Percentiles rank a stretch among this genome's conserved stretches.
Evolutionary conservation across 371 early-diverging fungal species (phyloP).

Genomic region (Cokeromyces recurvatus): DNA sequence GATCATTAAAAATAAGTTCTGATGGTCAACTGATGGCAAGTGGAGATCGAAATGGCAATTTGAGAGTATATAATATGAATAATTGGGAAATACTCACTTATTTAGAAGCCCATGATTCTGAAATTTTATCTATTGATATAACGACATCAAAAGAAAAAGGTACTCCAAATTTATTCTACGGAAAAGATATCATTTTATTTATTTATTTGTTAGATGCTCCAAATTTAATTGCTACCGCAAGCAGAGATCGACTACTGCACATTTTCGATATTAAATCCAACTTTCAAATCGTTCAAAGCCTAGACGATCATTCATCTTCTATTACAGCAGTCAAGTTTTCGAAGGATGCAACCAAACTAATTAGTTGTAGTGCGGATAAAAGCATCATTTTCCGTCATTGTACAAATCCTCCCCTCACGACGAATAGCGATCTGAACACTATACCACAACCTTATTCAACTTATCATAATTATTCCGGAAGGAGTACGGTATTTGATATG

Average conservation of each 20-base stretch:
- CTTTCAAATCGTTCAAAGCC: conserved; percentile 67
- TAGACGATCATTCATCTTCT: conserved; percentile 86
- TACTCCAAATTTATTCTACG: background rate
- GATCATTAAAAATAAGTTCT: conserved; percentile 63
- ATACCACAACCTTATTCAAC: conserved; percentile 36
- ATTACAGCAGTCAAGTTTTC: conserved; percentile 74
- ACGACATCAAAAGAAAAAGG: conserved; percentile 26
- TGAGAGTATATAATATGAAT: conserved; percentile 59
- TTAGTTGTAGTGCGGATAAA: conserved; percentile 86
- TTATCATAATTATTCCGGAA: conserved; percentile 69
- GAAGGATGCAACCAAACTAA: conserved; percentile 54
- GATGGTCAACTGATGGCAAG: conserved; percentile 69
- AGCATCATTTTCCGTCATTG: conserved; percentile 71
- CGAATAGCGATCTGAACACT: too few species aligned
- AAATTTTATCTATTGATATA: conserved; percentile 77
- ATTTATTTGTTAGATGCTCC: conserved; percentile 20
- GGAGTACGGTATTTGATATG: conserved; percentile 76
- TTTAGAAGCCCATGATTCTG: conserved; percentile 83
- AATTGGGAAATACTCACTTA: conserved; percentile 60
- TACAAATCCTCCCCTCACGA: conserved; percentile 14
- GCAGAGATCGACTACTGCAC: conserved; percentile 79
- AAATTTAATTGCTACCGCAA: conserved; percentile 68
- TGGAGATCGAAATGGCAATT: conserved; percentile 76
- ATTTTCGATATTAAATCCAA: conserved; percentile 62
- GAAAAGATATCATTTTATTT: background rate